Conservation (phyloP, 345 rosid genomes). For the Anacardium occidentale region DNA sequence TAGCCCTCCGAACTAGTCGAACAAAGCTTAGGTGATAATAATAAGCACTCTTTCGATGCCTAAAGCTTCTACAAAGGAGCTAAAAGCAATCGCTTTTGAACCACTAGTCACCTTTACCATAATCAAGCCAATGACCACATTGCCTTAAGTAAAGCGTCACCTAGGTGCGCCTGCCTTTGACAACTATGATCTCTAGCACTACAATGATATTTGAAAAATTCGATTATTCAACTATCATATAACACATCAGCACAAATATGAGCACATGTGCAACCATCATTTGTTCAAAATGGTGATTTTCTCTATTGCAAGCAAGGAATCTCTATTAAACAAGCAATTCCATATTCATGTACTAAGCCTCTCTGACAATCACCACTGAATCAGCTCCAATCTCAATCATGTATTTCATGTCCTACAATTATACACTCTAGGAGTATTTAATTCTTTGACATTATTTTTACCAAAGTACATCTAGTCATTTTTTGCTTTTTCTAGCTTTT, state of each 20-base stretch:
- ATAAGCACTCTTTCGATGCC: too few relatives aligned
- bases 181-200: too few relatives aligned
- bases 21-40: too few relatives aligned
- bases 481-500: background rate
- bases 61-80: too few relatives aligned
- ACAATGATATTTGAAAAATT: background rate
- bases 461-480: background rate
- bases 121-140: too few relatives aligned
- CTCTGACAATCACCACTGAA: background rate
- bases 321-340: conserved; percentile 3
- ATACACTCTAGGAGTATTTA: background rate
- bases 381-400: conserved; percentile 2
- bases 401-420: background rate
- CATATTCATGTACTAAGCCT: background rate
- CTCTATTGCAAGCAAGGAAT: background rate
- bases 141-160: too few relatives aligned
- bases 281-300: background rate
- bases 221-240: background rate
- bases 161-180: too few relatives aligned
- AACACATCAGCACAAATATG: background rate
- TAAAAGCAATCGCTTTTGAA: too few relatives aligned
- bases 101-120: too few relatives aligned
- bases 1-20: too few relatives aligned
- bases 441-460: background rate
- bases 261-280: background rate